Base-by-base conservation (phyloP, 2,329 filamentous ascomycete genomes). In the Alternaria brassicae region DNA sequence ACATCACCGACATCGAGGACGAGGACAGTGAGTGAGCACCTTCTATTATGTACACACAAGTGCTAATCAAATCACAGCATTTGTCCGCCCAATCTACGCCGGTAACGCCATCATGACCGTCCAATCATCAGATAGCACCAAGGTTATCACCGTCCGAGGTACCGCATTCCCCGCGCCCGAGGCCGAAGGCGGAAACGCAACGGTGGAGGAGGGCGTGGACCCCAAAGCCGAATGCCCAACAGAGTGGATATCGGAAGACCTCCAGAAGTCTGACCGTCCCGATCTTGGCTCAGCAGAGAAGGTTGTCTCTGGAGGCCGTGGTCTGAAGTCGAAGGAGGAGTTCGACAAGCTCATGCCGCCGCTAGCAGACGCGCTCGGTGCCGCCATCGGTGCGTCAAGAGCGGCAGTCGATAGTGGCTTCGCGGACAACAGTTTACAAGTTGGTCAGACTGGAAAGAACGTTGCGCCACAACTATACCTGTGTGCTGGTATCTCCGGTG, bases 381-480 rank as follows among this genome's bases (percentile, higher is more conserved):
- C 95, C n/a, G 95, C 95, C 4, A 93, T 99, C 61, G 95, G 95
- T 72, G 95, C 95, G 27, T 97, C 92, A 51, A 89, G 95, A 72
- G 95, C 95, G 17, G 95, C 95, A 9, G 95, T 99, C 39, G 95
- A 99, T 81, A 96, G 91, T 71, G 95, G 95, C 5, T 99, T 97
- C 75, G 95, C 95, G 28, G 95, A 99, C 82, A 99, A 99, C 85
- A 97, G 92, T 79, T 83, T 99, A 70, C 95, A 99, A 81, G 94
- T 99, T 66, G 95, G 95, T 44, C 95, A 99, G 84, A 99, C 95
- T 13, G 95, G 95, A 73, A 99, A 99, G 86, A 96, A 98, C 63
- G 94, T 99, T 54, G 95, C 95, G 45, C 95, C 95, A 60, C 90
- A 99, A 79, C 83, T 99, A 61, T 99, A 99, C 78, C 85, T 99